These are phyloP conservation scores for Metarhizium album DNA, from an alignment of 2,329 filamentous ascomycete genomes.

Conservation along the genomic window DNA sequence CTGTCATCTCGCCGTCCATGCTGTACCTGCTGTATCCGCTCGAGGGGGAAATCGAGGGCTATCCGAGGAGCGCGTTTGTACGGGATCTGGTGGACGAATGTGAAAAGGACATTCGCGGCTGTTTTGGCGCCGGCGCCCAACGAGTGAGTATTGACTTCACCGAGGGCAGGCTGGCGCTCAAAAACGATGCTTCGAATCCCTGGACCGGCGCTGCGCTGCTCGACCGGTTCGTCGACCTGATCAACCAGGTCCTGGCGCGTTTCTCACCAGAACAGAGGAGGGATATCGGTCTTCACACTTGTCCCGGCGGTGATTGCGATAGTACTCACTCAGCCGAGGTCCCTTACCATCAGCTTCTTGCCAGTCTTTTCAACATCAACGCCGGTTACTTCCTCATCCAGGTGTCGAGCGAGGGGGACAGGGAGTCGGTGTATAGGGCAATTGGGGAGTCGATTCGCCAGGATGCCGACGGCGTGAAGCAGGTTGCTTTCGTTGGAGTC, in stretches of 20 bases:
- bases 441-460: slow-evolving; percentile 7
- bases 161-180: slow-evolving; percentile 8
- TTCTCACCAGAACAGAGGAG: slow-evolving; percentile 6
- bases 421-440: slow-evolving; percentile 4
- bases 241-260: slow-evolving; percentile 5
- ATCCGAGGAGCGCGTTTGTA: slow-evolving; percentile 4
- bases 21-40: slow-evolving; percentile 7
- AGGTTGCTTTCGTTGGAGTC: slow-evolving; percentile 9
- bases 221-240: slow-evolving; percentile 5
- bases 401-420: slow-evolving; percentile 6
- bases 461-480: slow-evolving; percentile 9
- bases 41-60: slow-evolving; percentile 6
- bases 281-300: slow-evolving; percentile 10
- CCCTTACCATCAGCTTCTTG: slow-evolving; percentile 4
- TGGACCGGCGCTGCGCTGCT: slow-evolving; percentile 7
- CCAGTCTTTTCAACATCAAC: slow-evolving; percentile 7
- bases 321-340: slow-evolving; percentile 7
- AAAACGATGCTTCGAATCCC: slow-evolving; percentile 2
- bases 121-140: slow-evolving; percentile 7
- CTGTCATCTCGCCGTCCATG: slow-evolving; percentile 8
- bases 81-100: slow-evolving; percentile 8
- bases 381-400: slow-evolving; percentile 10
- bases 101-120: slow-evolving; percentile 9
- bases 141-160: slow-evolving; percentile 9
- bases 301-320: slow-evolving; percentile 10